phyloP scores from a whole-genome alignment of 495 filamentous ascomycete species.

The Filosporella fistucella region DNA sequence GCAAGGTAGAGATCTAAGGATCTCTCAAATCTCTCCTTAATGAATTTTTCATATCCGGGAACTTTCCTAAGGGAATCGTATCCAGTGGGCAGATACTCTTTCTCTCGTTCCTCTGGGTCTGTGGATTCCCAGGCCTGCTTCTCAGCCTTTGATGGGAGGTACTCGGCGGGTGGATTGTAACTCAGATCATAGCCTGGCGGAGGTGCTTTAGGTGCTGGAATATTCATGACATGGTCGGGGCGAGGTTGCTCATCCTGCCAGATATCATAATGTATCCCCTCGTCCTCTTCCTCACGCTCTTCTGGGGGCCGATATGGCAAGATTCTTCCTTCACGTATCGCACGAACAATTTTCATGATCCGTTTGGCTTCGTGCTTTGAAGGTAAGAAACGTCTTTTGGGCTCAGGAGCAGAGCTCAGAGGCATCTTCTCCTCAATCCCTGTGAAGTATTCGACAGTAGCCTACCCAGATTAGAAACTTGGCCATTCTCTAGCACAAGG shows the following conservation, averaged over 20 bases:
- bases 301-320: slow-evolving; percentile 81
- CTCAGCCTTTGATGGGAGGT: slow-evolving; percentile 81
- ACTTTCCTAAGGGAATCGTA: slow-evolving; percentile 83
- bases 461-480: slow-evolving; percentile 36
- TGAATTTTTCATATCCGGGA: slow-evolving; percentile 83
- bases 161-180: slow-evolving; percentile 95
- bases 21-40: slow-evolving; percentile 94
- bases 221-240: slow-evolving; percentile 86
- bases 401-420: slow-evolving; percentile 87
- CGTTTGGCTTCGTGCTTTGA: slow-evolving; percentile 98
- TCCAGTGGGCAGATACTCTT: slow-evolving; percentile 78
- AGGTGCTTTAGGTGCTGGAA: slow-evolving; percentile 92
- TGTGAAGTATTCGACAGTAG: slow-evolving; percentile 89
- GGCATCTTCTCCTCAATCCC: slow-evolving; percentile 90
- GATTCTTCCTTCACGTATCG: slow-evolving; percentile 91
- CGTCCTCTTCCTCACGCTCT: slow-evolving; percentile 54
- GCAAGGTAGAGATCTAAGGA: slow-evolving; percentile 95
- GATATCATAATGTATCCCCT: slow-evolving; percentile 74
- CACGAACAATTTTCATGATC: slow-evolving; percentile 96
- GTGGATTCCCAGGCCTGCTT: slow-evolving; percentile 82
- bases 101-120: slow-evolving; percentile 87
- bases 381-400: slow-evolving; percentile 90
- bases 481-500: neutral
- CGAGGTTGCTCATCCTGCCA: slow-evolving; percentile 88
- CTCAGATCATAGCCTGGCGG: slow-evolving; percentile 93